Percentiles rank a stretch among this genome's conserved stretches.
phyloP scores from a whole-genome alignment of 2,329 filamentous ascomycete genomes.

The Cyanodermella asteris region DNA sequence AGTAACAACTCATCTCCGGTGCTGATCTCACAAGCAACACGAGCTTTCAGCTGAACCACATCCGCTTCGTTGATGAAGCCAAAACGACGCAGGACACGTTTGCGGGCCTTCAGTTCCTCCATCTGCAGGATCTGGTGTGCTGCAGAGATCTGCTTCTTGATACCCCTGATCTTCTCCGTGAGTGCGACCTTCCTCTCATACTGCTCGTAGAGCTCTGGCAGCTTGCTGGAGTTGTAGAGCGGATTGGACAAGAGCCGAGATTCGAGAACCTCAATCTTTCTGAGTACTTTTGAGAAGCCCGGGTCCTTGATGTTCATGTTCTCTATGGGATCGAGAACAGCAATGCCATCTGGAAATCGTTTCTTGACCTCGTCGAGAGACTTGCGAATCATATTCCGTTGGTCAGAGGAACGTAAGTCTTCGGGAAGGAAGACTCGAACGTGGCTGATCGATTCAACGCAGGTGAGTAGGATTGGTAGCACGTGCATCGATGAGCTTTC shows the following conservation, averaged over 20 bases:
- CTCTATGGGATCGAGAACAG: conserved; percentile 77
- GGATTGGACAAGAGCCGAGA: conserved; percentile 74
- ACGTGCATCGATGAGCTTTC: conserved; percentile 55
- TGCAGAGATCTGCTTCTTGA: conserved; percentile 68
- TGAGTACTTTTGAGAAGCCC: conserved; percentile 72
- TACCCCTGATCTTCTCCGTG: conserved; percentile 58
- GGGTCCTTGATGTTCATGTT: conserved; percentile 92
- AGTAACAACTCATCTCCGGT: conserved; percentile 89
- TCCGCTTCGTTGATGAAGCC: conserved; percentile 92
- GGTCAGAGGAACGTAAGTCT: conserved; percentile 45
- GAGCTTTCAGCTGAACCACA: conserved; percentile 88
- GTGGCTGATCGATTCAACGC: conserved; percentile 65
- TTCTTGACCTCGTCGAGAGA: conserved; percentile 56
- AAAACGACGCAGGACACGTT: conserved; percentile 79
- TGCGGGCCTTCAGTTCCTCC: conserved; percentile 88
- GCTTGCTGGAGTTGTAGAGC: conserved; percentile 68
- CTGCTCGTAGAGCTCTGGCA: conserved; percentile 68
- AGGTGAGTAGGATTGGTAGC: conserved; percentile 68
- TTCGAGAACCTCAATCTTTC: conserved; percentile 92
- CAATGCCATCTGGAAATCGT: conserved; percentile 80
- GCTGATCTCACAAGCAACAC: conserved; percentile 93
- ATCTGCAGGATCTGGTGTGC: conserved; percentile 79
- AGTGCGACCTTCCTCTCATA: conserved; percentile 64
- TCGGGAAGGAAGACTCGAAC: conserved; percentile 65
- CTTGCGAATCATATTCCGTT: conserved; percentile 46